Evolutionary conservation across 257 asterid genomes (phyloP), one percentile per base, ranked within the genome.

Genomic region (Paraleonurus japonicus): DNA sequence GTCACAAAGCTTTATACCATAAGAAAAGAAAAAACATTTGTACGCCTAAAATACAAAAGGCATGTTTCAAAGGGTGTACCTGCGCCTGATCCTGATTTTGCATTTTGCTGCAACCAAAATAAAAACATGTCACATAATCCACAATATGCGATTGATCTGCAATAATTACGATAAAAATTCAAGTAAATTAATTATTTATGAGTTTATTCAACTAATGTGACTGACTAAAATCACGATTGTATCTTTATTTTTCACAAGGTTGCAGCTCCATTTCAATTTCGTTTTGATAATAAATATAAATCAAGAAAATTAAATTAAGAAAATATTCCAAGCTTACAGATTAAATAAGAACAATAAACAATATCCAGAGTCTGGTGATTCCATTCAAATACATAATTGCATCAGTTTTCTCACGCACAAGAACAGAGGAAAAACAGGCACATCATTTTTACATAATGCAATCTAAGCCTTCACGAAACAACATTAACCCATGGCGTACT

Each of bases 401-500:
- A 76, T 27, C 72, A 71, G 59, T 76, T 65, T 71, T 32, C 71
- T 65, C 50, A 68, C 73, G 77, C 74, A 72, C 67, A 61, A 62
- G 76, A 72, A 77, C 48, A 79, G 53, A 73, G 55, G 23, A 37
- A 22, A 4, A 26, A 76, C 72, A 67, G 24, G 22, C 77, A 75
- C 70, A 60, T 71, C 70, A 37, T 61, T 72, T 81, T 80, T 78
- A 80, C 87, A 82, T 47, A 54, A 74, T 41, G 32, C 68, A 48
- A 75, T 69, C 76, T 63, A 70, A 39, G 32, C 17, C 61, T 2
- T 24, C 5, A n/a, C n/a, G n/a, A n/a, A n/a, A n/a, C n/a, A 16
- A 37, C 16, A 54, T 73, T 75, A 90, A 72, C 96, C 95, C 95
- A 89, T 89, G 0, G 96, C 92, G 30, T 89, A 89, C 73, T 89